Percentiles rank a stretch among this genome's conserved stretches.
Evolutionary conservation across 1,139 yeast species (phyloP).

Genomic region (Scheffersomyces stambukii): DNA sequence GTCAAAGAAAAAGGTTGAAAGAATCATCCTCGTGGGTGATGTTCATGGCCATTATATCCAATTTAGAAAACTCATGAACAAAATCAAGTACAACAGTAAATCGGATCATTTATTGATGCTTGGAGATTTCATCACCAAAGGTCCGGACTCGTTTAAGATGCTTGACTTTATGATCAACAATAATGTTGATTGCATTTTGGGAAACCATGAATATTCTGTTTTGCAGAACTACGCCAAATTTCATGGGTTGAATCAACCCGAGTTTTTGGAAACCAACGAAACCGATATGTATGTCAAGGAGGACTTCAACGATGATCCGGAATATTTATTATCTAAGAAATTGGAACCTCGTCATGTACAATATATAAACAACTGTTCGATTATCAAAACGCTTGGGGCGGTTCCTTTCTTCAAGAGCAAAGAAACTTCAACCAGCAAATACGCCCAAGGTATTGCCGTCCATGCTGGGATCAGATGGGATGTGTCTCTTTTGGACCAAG

Average conservation of each 20-base stretch:
- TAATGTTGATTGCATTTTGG: slow-evolving; percentile 69
- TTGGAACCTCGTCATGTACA: slow-evolving; percentile 57
- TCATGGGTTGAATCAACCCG: slow-evolving; percentile 45
- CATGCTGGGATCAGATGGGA: slow-evolving; percentile 80
- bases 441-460: slow-evolving; percentile 55
- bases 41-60: slow-evolving; percentile 74
- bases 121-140: slow-evolving; percentile 87
- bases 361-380: slow-evolving; percentile 57
- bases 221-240: slow-evolving; percentile 56
- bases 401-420: slow-evolving; percentile 49
- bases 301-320: slow-evolving; percentile 49
- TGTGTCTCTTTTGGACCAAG: slow-evolving; percentile 52
- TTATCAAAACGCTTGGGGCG: slow-evolving; percentile 59
- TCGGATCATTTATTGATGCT: slow-evolving; percentile 63
- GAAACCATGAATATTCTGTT: slow-evolving; percentile 80
- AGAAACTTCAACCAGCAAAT: slow-evolving; percentile 21
- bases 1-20: slow-evolving; percentile 19
- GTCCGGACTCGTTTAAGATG: slow-evolving; percentile 69
- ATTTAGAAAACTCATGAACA: slow-evolving; percentile 47
- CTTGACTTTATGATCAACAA: slow-evolving; percentile 61
- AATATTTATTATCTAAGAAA: slow-evolving; percentile 55
- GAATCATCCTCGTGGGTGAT: slow-evolving; percentile 77
- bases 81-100: slow-evolving; percentile 37
- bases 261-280: slow-evolving; percentile 1
- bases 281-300: slow-evolving; percentile 7